phyloP scores from a whole-genome alignment of 2,329 filamentous ascomycete species.

The Penicillium sp. region DNA sequence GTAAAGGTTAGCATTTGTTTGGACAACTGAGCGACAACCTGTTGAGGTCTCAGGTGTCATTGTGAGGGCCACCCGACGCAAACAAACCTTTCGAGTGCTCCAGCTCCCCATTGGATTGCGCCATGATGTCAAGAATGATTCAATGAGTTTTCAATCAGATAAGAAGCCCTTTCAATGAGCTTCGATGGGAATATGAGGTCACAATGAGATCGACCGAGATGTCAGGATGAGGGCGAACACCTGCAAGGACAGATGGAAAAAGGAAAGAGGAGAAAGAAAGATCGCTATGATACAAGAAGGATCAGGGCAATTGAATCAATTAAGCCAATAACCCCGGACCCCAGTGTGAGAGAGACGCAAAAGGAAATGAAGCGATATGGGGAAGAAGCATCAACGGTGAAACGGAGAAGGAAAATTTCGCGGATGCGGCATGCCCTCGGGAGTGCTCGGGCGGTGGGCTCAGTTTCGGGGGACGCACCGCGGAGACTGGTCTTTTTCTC shows the following conservation, averaged over 20 bases:
- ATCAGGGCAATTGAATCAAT: constrained; percentile 28
- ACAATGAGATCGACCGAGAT: constrained; percentile 13
- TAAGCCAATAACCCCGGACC: constrained; percentile 30
- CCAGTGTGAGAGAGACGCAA: constrained; percentile 23
- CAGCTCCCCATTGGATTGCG: constrained; percentile 35
- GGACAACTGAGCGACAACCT: constrained; percentile 4
- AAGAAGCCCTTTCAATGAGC: neutral
- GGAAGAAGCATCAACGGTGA: constrained; percentile 21
- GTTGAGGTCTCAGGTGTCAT: constrained; percentile 7
- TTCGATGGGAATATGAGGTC: constrained; percentile 8
- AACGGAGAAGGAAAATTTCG: constrained; percentile 38
- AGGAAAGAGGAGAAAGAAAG: constrained; percentile 18
- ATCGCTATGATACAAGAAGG: constrained; percentile 29
- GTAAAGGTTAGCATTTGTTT: constrained; percentile 7
- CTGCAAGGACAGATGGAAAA: constrained; percentile 13
- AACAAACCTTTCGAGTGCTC: constrained; percentile 38
- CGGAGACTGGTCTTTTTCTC: constrained; percentile 16
- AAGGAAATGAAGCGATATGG: constrained; percentile 17
- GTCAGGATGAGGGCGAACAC: constrained; percentile 16
- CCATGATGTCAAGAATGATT: constrained; percentile 27
- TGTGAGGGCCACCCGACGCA: constrained; percentile 1
- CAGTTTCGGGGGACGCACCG: constrained; percentile 18
- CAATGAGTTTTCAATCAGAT: constrained; percentile 4
- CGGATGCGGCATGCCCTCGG: constrained; percentile 38
- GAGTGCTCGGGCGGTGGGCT: constrained; percentile 33